Evolutionary conservation across 345 rosid species (phyloP), one percentile per base, ranked within the genome.

Genomic region (Psidium friedrichsthalianum): DNA sequence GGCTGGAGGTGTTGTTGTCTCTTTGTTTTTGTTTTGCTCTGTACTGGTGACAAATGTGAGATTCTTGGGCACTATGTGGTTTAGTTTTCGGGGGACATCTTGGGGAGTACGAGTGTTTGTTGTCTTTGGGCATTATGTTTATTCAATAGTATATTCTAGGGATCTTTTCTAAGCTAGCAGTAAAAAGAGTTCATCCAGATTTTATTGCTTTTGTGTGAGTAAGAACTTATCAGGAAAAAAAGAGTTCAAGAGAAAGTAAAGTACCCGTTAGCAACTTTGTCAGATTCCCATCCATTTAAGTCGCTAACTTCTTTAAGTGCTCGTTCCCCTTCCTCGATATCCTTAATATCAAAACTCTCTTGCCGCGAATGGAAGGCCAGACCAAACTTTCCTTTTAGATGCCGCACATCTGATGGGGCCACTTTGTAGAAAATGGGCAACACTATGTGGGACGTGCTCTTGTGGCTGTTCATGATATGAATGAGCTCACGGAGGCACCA

Each of bases 1-100:
- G 32, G 15, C 0, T 4, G 3, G 6, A 57, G 0, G 29, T 2
- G 2, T 5, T 5, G 32, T 11, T 0, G 0, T 25, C 5, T 11
- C 29, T 2, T 11, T 25, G n/a, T 11, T 25, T 11, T 3, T 25
- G 11, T 11, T 3, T 25, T 11, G 15, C 54, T 13, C 16, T 58
- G 1, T 11, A 11, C 0, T 0, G 0, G 32, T 11, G 8, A 3
- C 6, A 11, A 58, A 5, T n/a, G 8, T 12, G 2, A 56, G 24
- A 56, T 22, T 56, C 59, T 56, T 24, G n/a, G 13, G 59, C 44
- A 1, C 59, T 56, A 24, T 1, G n/a, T 25, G 64, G 64, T 57
- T 57, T 57, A 2, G 16, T 11, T 21, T 21, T 56, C 51, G 1
- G 11, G 58, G 58, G 2, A 8, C 2, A 10, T 56, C 1, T 1